Base-by-base conservation (phyloP, 2,329 filamentous ascomycete genomes). In the Aspergillus eucalypticola region DNA sequence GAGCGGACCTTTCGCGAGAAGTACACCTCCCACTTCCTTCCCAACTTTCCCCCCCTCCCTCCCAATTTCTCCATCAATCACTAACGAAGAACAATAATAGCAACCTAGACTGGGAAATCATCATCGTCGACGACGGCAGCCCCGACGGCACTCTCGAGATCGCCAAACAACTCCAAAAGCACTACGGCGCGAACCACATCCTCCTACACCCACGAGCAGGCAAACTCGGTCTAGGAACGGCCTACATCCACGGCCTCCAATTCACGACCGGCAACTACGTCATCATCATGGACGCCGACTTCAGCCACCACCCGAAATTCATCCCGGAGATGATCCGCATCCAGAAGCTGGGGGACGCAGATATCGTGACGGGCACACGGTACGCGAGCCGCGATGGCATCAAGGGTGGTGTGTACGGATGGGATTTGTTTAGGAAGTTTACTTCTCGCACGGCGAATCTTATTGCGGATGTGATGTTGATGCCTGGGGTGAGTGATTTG, bases 221-320 rank as follows among this genome's bases (percentile, higher is more conserved):
- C 75, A 99, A 98, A 82, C 90, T 97, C 41, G 94, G 94, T n/a
- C 89, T 98, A 53, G 94, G 94, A 68, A 97, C 94, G 2, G 94
- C 94, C 52, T 98, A 98, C 81, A 91, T 97, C 41, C 93, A 97
- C 79, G 94, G 94, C 55, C 84, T 99, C 62, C 87, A 96, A 76
- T 98, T 90, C 75, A 90, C 85, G 23, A 92, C 88, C 21, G 95
- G 95, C 71, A 97, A 96, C 85, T 98, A 88, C 74, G 91, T 99
- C 75, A 91, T 99, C 83, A 99, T 99, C 85, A 99, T 99, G 95
- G 95, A 99, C 82, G 95, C 96, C 79, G 95, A 99, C 81, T 99
- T 99, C 85, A 92, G 88, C 70, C 95, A 99, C 82, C 95, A 99
- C 83, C 95, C 95, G 74, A 99, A 98, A 81, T 99, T 98, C 86